Conservation (phyloP, 108 stramenopile species). For the Stephanodiscus minutulus region DNA sequence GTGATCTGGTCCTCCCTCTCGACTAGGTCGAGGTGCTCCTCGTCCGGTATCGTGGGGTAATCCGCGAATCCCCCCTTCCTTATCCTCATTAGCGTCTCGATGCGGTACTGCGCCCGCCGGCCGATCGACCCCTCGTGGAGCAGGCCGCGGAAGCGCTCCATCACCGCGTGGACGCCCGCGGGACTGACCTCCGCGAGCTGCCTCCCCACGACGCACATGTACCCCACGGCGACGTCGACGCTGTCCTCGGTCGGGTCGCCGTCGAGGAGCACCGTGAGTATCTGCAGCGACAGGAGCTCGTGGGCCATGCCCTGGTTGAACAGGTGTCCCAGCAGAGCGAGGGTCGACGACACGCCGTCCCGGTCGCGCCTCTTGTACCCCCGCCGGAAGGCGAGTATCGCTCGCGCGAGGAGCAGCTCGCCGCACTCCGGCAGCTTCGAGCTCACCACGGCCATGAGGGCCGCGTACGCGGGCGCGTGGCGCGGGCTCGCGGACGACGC, state of each 20-base stretch:
- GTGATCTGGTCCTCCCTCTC: constrained; percentile 98
- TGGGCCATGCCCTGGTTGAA: constrained; percentile 97
- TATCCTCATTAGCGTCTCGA: constrained; percentile 88
- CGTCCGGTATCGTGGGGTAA: constrained; percentile 75
- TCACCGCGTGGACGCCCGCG: constrained; percentile 92
- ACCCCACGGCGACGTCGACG: constrained; percentile 95
- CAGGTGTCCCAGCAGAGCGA: constrained; percentile 93
- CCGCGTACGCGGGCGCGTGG: constrained; percentile 86
- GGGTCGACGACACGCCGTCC: constrained; percentile 78
- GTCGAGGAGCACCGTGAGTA: constrained; percentile 93
- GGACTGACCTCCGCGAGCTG: constrained; percentile 86
- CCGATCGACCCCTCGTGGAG: constrained; percentile 89
- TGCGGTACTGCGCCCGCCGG: constrained; percentile 92
- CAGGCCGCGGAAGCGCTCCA: constrained; percentile 94
- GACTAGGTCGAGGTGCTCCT: constrained; percentile 93
- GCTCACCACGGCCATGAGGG: constrained; percentile 94
- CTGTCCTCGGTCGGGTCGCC: constrained; percentile 96
- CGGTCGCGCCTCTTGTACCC: constrained; percentile 91
- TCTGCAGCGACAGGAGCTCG: constrained; percentile 94
- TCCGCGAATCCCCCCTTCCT: constrained; percentile 87
- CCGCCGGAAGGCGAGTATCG: constrained; percentile 88
- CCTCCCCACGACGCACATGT: constrained; percentile 88
- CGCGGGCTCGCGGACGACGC: constrained; percentile 90
- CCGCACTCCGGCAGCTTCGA: constrained; percentile 97
- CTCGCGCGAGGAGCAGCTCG: constrained; percentile 86